Evolutionary conservation across 495 filamentous ascomycete species (phyloP).

Genomic region (Rhypophila decipiens): DNA sequence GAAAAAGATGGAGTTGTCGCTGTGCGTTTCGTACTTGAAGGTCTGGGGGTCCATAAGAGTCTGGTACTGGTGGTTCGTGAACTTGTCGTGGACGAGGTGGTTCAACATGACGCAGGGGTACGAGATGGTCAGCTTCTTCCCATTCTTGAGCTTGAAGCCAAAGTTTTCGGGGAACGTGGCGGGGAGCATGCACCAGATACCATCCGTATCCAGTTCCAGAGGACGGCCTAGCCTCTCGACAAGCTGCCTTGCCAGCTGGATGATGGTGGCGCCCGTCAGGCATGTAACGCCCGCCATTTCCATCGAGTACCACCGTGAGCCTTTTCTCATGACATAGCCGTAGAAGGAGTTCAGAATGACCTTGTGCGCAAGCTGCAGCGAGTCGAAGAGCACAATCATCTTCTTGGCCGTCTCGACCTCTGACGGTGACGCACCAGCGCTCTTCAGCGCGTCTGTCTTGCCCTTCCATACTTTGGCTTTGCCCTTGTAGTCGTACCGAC

Average conservation of each 20-base stretch:
- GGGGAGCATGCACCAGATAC: slow-evolving; percentile 99
- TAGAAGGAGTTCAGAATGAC: slow-evolving; percentile 99
- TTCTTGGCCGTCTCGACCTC: slow-evolving; percentile 96
- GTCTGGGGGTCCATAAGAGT: slow-evolving; percentile 69
- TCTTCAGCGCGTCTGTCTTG: slow-evolving; percentile 81
- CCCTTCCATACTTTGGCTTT: slow-evolving; percentile 98
- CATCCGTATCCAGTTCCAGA: slow-evolving; percentile 96
- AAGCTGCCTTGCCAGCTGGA: slow-evolving; percentile 91
- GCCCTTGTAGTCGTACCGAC: slow-evolving; percentile 96
- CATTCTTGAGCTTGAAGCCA: slow-evolving; percentile 85
- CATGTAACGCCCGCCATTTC: slow-evolving; percentile 99
- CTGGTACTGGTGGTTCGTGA: slow-evolving; percentile 97
- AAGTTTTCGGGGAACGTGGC: slow-evolving; percentile 97
- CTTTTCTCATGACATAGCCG: slow-evolving; percentile 98
- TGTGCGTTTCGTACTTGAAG: slow-evolving; percentile 89
- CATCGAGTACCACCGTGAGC: slow-evolving; percentile 98
- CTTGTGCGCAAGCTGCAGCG: slow-evolving; percentile 93
- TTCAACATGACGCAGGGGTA: slow-evolving; percentile 99
- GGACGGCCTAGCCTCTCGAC: slow-evolving; percentile 92
- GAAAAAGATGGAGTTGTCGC: slow-evolving; percentile 99
- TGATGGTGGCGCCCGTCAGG: slow-evolving; percentile 92
- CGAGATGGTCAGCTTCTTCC: slow-evolving; percentile 90
- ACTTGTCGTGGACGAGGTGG: slow-evolving; percentile 88
- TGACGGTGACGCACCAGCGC: slow-evolving; percentile 62
- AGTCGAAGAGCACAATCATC: slow-evolving; percentile 96